These are phyloP conservation scores for Juglanconis juglandina DNA, from an alignment of 2,329 filamentous ascomycete genomes.

Conservation along the genomic window DNA sequence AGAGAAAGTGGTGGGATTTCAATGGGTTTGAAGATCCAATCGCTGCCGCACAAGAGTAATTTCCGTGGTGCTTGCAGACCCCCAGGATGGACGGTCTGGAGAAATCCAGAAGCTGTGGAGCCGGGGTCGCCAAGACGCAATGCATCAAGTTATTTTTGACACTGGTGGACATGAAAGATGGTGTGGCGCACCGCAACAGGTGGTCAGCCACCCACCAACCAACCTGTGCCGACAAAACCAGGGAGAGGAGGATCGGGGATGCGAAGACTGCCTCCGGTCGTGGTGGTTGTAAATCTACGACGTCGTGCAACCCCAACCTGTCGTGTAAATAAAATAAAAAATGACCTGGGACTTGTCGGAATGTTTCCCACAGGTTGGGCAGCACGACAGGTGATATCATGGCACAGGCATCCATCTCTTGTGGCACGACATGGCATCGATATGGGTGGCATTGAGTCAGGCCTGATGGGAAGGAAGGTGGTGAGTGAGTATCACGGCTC, in stretches of 20 bases:
- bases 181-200: slow-evolving; percentile 9
- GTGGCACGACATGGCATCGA: slow-evolving; percentile 3
- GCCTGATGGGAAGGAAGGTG: neutral
- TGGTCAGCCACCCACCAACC: neutral
- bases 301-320: slow-evolving; percentile 7
- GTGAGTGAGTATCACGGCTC: neutral
- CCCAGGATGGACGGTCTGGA: neutral
- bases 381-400: slow-evolving; percentile 14
- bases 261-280: slow-evolving; percentile 10
- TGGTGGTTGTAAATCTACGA: neutral
- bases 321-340: neutral
- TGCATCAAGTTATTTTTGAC: slow-evolving; percentile 1
- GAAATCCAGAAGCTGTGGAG: neutral
- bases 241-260: slow-evolving; percentile 8
- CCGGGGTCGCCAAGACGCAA: neutral
- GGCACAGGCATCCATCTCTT: slow-evolving; percentile 5
- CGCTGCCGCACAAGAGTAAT: neutral
- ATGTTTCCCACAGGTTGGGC: neutral
- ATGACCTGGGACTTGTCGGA: neutral
- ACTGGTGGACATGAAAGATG: neutral
- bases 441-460: neutral
- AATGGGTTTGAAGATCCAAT: neutral
- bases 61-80: neutral
- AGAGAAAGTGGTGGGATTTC: neutral
- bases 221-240: neutral